Percentiles rank a stretch among this genome's conserved stretches.
Evolutionary conservation across 2,329 filamentous ascomycete species (phyloP).

Genomic region (Curvularia sp.): DNA sequence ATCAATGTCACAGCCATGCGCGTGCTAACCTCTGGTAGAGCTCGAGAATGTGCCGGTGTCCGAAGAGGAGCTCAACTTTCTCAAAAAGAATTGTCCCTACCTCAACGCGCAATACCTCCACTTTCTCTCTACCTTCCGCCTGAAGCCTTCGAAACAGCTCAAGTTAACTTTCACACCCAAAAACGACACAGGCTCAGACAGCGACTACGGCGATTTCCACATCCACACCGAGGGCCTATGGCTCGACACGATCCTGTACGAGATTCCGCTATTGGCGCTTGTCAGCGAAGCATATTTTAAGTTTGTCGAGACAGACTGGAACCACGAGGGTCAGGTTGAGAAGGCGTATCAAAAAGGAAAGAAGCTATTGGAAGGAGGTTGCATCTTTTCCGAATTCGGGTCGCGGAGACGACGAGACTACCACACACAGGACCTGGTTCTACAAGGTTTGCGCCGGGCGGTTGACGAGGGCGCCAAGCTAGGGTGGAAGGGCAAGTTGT

Average conservation of each 20-base stretch:
- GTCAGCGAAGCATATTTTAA: constrained; percentile 97
- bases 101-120: constrained; percentile 77
- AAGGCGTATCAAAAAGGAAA: constrained; percentile 83
- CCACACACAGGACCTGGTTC: constrained; percentile 90
- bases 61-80: constrained; percentile 78
- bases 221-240: constrained; percentile 82
- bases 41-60: constrained; percentile 82
- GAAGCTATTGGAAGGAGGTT: constrained; percentile 78
- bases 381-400: constrained; percentile 92
- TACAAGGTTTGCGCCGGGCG: constrained; percentile 82
- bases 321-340: constrained; percentile 83
- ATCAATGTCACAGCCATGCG: background rate
- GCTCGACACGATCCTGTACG: constrained; percentile 96
- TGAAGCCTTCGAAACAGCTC: constrained; percentile 83
- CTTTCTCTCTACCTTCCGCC: constrained; percentile 81
- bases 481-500: constrained; percentile 74
- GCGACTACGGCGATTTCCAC: constrained; percentile 73
- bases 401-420: constrained; percentile 89
- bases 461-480: constrained; percentile 71
- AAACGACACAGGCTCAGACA: constrained; percentile 67
- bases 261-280: constrained; percentile 90
- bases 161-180: constrained; percentile 67
- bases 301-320: constrained; percentile 94
- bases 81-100: constrained; percentile 81
- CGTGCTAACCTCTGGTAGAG: constrained; percentile 57